These are phyloP conservation scores for Epichloe sibirici DNA, from an alignment of 2,329 filamentous ascomycete genomes.

Conservation along the genomic window DNA sequence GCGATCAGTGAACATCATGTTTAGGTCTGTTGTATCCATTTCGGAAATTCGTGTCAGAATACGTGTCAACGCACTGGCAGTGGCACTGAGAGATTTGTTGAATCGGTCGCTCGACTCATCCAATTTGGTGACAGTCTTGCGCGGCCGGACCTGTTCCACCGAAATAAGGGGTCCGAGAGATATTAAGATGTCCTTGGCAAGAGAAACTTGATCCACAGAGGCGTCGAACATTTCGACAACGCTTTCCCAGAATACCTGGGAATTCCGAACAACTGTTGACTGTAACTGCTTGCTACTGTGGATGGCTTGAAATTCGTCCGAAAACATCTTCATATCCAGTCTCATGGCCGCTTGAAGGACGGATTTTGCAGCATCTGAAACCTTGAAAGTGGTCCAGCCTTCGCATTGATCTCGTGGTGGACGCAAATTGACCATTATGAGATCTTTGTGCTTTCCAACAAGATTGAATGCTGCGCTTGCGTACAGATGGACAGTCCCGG, in stretches of 20 bases:
- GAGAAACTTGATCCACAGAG: constrained; percentile 54
- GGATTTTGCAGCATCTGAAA: constrained; percentile 31
- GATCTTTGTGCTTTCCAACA: constrained; percentile 47
- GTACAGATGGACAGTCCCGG: constrained; percentile 45
- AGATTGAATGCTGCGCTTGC: constrained; percentile 55
- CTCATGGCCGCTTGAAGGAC: constrained; percentile 42
- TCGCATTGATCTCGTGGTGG: constrained; percentile 15
- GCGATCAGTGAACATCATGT: constrained; percentile 54
- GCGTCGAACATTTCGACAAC: constrained; percentile 62
- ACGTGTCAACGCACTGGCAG: constrained; percentile 49
- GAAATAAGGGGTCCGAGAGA: constrained; percentile 60
- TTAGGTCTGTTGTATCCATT: constrained; percentile 57
- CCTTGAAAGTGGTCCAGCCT: constrained; percentile 28
- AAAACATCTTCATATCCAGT: constrained; percentile 30
- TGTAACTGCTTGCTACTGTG: constrained; percentile 48
- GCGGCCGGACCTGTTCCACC: constrained; percentile 58
- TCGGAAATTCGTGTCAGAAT: constrained; percentile 71
- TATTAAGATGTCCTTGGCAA: constrained; percentile 64
- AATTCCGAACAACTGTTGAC: constrained; percentile 56
- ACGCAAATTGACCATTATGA: constrained; percentile 36
- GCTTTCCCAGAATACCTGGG: constrained; percentile 30
- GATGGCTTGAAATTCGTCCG: constrained; percentile 43
- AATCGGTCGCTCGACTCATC: constrained; percentile 46
- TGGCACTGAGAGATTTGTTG: constrained; percentile 55
- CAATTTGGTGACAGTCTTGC: constrained; percentile 32